Evolutionary conservation across 2,329 filamentous ascomycete genomes (phyloP).

Genomic region (Beauveria caledonica): DNA sequence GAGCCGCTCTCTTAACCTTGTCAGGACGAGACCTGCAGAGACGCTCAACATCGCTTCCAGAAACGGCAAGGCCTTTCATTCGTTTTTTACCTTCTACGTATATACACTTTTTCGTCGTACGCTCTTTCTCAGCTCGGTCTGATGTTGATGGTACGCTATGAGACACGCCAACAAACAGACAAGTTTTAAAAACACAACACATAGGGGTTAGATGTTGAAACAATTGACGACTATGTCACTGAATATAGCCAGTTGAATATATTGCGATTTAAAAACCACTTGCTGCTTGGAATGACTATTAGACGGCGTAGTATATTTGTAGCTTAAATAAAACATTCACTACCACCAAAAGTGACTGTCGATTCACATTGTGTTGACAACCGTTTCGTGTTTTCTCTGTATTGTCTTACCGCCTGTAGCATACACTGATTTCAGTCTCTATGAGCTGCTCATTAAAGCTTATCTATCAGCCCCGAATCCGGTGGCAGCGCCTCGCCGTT

Average conservation of each 20-base stretch:
- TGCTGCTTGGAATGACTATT: background rate
- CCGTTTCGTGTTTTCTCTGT: no score
- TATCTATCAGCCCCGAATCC: no score
- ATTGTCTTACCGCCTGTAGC: no score
- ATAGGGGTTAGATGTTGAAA: background rate
- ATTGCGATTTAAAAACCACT: background rate
- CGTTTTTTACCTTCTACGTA: conserved; percentile 3
- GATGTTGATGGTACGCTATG: background rate
- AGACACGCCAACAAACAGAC: conserved; percentile 1
- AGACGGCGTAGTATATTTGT: no score
- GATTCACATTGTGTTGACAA: no score
- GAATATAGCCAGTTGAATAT: background rate
- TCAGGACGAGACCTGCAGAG: conserved; percentile 9
- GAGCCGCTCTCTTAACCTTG: conserved; percentile 6
- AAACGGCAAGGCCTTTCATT: conserved; percentile 1
- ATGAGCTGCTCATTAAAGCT: no score
- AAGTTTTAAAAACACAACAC: background rate
- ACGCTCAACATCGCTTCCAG: background rate
- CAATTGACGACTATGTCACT: background rate
- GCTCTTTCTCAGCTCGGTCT: conserved; percentile 6
- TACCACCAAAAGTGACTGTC: no score
- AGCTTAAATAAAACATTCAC: no score
- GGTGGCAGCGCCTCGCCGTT: no score
- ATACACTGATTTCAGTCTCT: no score
- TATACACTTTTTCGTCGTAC: background rate